A percentile compares a stretch with the other conserved stretches of the same genome.
Evolutionary conservation across 2,329 filamentous ascomycete species (phyloP).

Genomic region (Verticillium zaregamsianum): DNA sequence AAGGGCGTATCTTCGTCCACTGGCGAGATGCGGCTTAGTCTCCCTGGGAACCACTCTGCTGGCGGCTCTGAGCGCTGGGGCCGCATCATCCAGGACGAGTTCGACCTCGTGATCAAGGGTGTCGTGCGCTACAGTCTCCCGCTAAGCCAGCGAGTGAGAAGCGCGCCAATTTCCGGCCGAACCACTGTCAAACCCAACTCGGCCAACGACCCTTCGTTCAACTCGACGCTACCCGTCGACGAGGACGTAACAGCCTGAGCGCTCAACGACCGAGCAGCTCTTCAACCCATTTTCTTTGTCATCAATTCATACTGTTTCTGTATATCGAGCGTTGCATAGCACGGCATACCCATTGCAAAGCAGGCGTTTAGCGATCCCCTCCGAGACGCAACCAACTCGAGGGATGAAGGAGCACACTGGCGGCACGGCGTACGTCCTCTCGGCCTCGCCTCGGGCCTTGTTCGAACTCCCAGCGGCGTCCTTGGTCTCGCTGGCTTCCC

Average conservation of each 20-base stretch:
- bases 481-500: too few species aligned
- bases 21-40: slow-evolving; percentile 75
- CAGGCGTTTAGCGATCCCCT: slow-evolving; percentile 4
- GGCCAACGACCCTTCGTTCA: slow-evolving; percentile 47
- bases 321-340: slow-evolving; percentile 33
- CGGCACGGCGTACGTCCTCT: too few species aligned
- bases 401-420: not conserved
- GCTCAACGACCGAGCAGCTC: slow-evolving; percentile 9
- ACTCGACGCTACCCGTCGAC: slow-evolving; percentile 26
- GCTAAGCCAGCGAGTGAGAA: slow-evolving; percentile 55
- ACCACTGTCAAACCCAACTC: slow-evolving; percentile 59
- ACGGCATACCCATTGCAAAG: slow-evolving; percentile 16
- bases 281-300: slow-evolving; percentile 12
- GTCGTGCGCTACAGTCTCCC: slow-evolving; percentile 77
- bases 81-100: slow-evolving; percentile 82
- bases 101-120: slow-evolving; percentile 88
- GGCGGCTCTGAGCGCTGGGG: slow-evolving; percentile 87
- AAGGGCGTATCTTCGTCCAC: slow-evolving; percentile 67
- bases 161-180: slow-evolving; percentile 55
- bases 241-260: slow-evolving; percentile 5
- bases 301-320: slow-evolving; percentile 19
- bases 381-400: not conserved
- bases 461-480: too few species aligned
- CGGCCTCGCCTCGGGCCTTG: too few species aligned
- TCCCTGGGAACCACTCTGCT: slow-evolving; percentile 85